Base-by-base conservation (phyloP, 2,329 filamentous ascomycete genomes). In the Aspergillus pseudotamarii region DNA sequence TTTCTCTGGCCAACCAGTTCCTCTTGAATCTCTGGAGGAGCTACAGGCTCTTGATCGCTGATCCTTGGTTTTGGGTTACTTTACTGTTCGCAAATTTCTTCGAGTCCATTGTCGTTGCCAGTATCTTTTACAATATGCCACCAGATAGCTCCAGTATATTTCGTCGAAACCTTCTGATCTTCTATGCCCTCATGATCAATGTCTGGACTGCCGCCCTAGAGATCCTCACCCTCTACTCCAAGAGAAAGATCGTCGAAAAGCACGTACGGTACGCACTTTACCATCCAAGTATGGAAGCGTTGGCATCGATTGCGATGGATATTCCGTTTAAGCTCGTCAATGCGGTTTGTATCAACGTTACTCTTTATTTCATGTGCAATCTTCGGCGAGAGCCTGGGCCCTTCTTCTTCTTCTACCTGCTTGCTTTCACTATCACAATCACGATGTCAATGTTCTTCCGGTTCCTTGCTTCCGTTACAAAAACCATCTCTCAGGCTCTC, bases 151-250 rank as follows among this genome's bases (percentile, higher is more conserved):
- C 76, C 32, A 91, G 88, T 69, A 94, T 96, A 81, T 94, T 88
- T 80, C 84, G 86, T 69, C 87, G 92, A 57, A 91, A 90, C 64
- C 88, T 89, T 41, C 83, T 95, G 11, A 81, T 96, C 53, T 96
- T 95, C 84, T 94, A 95, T 74, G 91, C 91, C 66, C 88, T 93
- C 72, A 82, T 96, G 59, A 88, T 94, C 82, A 95, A 93, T 76
- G 92, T 91, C 48, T 94, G 32, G 32, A 34, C 32, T 11, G 32
- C 32, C 32, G 32, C 32, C 11, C 10, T 34, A 11, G 32, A 94
- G 54, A 66, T 71, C 8, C 56, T 69, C 38, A 64, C 64, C 9
- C 26, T 71, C 2, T 61, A 69, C 36, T 61, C 63, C 3, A 63
- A 68, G 58, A 60, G 59, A 9, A 56, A 34, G 21, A 58, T 68